phyloP scores from a whole-genome alignment of 208 protist genomes.

The Trypanosoma caninum region DNA sequence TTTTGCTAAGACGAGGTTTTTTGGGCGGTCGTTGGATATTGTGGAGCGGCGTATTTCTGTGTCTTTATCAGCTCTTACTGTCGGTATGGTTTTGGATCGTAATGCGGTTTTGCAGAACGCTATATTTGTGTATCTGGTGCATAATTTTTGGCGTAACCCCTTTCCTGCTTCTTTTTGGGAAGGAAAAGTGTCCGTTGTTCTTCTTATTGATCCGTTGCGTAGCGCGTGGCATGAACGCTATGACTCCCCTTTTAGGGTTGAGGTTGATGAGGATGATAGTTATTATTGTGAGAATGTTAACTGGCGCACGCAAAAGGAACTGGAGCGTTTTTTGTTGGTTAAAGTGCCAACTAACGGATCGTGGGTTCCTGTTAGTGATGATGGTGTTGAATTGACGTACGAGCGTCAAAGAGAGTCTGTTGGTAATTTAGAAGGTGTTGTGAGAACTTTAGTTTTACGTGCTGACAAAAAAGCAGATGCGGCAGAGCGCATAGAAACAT shows the following conservation, averaged over 20 bases:
- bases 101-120: constrained; percentile 70
- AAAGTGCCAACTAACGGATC: constrained; percentile 32
- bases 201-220: constrained; percentile 63
- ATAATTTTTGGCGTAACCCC: constrained; percentile 36
- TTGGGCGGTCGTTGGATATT: neutral
- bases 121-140: constrained; percentile 52
- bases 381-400: constrained; percentile 52
- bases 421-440: constrained; percentile 16
- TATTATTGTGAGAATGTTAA: constrained; percentile 23
- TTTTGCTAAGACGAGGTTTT: constrained; percentile 1
- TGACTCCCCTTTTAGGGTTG: constrained; percentile 45
- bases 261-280: constrained; percentile 27
- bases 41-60: constrained; percentile 18
- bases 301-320: constrained; percentile 25
- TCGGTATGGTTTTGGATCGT: constrained; percentile 28
- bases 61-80: constrained; percentile 15
- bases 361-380: constrained; percentile 35
- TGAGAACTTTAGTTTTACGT: constrained; percentile 33
- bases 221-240: constrained; percentile 29
- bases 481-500: constrained; percentile 32
- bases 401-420: constrained; percentile 18
- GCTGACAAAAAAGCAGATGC: constrained; percentile 22
- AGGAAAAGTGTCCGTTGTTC: constrained; percentile 34
- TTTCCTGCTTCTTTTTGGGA: constrained; percentile 28
- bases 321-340: constrained; percentile 40